Conservation (phyloP, 305 asterid species). For the Fraxinus angustifolia region DNA sequence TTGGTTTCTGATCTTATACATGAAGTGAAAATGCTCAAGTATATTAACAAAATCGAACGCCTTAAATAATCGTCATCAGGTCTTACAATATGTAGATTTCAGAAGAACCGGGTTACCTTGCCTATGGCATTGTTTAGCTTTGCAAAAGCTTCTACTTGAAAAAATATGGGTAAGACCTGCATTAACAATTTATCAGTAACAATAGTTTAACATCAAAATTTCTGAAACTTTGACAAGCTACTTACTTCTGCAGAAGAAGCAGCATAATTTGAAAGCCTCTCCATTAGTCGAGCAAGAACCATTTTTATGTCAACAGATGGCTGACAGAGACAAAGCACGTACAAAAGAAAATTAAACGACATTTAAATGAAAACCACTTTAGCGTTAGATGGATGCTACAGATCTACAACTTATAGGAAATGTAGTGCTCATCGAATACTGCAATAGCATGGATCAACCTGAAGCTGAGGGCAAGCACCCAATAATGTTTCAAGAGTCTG, state of each 20-base stretch:
- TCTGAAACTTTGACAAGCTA: conserved; percentile 15
- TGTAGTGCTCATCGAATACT: conserved; percentile 4
- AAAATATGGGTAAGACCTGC: conserved; percentile 94
- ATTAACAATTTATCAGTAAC: conserved; percentile 31
- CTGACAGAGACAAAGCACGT: conserved; percentile 42
- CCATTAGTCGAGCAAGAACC: conserved; percentile 94
- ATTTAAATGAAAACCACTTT: conserved; percentile 14
- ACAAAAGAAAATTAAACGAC: conserved; percentile 20
- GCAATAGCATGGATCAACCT: conserved; percentile 48
- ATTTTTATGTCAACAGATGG: conserved; percentile 89
- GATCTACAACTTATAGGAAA: conserved; percentile 14
- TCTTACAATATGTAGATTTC: conserved; percentile 12
- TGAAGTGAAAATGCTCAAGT: conserved; percentile 5
- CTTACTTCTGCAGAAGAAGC: conserved; percentile 90
- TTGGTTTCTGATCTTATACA: conserved; percentile 18
- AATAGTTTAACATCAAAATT: conserved; percentile 25
- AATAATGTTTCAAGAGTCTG: conserved; percentile 91
- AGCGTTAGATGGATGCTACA: conserved; percentile 16
- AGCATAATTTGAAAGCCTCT: conserved; percentile 95
- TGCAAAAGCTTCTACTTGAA: conserved; percentile 95
- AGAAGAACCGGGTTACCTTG: conserved; percentile 55
- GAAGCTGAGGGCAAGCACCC: conserved; percentile 97
- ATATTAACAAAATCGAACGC: conserved; percentile 8
- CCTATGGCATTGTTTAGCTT: conserved; percentile 83
- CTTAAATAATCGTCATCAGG: conserved; percentile 11